Percentiles rank a stretch among this genome's conserved stretches.
Conservation (phyloP, 2,329 filamentous ascomycete genomes). For the Sporothrix schenckii region DNA sequence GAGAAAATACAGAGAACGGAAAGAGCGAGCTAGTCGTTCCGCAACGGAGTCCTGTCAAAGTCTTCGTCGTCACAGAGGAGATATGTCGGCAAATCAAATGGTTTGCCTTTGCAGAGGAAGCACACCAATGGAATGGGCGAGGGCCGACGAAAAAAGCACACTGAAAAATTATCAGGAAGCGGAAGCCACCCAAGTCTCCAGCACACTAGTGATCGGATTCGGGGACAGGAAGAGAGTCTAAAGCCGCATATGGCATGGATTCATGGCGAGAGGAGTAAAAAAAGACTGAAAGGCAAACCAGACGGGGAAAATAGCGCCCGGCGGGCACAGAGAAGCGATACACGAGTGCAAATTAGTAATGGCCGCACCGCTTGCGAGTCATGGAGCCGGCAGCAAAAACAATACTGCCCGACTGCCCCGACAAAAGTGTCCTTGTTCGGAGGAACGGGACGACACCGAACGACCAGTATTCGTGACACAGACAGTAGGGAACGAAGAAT, state of each 20-base stretch:
- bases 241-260: constrained; percentile 5
- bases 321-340: constrained; percentile 22
- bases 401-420: neutral
- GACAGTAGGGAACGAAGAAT: constrained; percentile 5
- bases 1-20: neutral
- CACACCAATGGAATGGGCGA: neutral
- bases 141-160: constrained; percentile 1
- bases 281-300: neutral
- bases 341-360: constrained; percentile 27
- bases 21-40: neutral
- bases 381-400: constrained; percentile 24
- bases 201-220: no score
- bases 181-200: no score
- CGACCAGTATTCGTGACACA: neutral
- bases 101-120: neutral
- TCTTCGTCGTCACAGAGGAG: constrained; percentile 24
- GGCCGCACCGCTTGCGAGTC: constrained; percentile 19
- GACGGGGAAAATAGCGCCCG: constrained; percentile 17
- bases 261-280: neutral
- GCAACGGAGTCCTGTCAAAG: neutral
- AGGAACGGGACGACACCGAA: neutral
- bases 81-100: constrained; percentile 20
- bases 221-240: neutral
- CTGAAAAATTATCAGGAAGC: neutral
- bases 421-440: neutral